Evolutionary conservation across 345 rosid genomes (phyloP).

Genomic region (Dipteronia sinensis): DNA sequence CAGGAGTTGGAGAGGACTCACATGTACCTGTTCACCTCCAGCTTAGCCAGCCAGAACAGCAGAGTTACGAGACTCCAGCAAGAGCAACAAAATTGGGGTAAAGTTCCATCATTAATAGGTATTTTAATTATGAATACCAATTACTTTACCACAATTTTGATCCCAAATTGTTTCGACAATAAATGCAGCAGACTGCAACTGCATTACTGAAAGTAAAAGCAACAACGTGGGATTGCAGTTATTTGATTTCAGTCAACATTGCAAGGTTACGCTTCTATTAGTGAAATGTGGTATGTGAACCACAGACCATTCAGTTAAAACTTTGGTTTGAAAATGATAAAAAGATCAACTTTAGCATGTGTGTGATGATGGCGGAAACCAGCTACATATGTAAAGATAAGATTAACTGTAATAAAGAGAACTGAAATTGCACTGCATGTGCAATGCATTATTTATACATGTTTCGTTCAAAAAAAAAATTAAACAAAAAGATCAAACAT

Average conservation of each 20-base stretch:
- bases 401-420: constrained; percentile 35
- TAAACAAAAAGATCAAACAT: constrained; percentile 1
- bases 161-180: constrained; percentile 21
- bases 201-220: constrained; percentile 41
- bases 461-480: background rate
- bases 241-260: constrained; percentile 21
- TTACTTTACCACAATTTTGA: constrained; percentile 20
- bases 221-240: constrained; percentile 28
- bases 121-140: background rate
- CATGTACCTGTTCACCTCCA: constrained; percentile 61
- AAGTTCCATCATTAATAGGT: constrained; percentile 28
- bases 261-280: constrained; percentile 41
- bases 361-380: constrained; percentile 27
- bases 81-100: constrained; percentile 66
- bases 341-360: constrained; percentile 26
- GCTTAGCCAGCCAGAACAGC: constrained; percentile 64
- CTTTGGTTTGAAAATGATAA: constrained; percentile 35
- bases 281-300: constrained; percentile 41
- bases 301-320: constrained; percentile 34
- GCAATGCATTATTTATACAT: background rate
- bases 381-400: constrained; percentile 38
- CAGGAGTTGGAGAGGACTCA: constrained; percentile 50
- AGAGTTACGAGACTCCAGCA: constrained; percentile 42
- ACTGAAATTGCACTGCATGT: constrained; percentile 17
- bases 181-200: constrained; percentile 60